Evolutionary conservation across 2,329 filamentous ascomycete species (phyloP), one percentile per base, ranked within the genome.

Genomic region (Aspergillus costaricaensis): DNA sequence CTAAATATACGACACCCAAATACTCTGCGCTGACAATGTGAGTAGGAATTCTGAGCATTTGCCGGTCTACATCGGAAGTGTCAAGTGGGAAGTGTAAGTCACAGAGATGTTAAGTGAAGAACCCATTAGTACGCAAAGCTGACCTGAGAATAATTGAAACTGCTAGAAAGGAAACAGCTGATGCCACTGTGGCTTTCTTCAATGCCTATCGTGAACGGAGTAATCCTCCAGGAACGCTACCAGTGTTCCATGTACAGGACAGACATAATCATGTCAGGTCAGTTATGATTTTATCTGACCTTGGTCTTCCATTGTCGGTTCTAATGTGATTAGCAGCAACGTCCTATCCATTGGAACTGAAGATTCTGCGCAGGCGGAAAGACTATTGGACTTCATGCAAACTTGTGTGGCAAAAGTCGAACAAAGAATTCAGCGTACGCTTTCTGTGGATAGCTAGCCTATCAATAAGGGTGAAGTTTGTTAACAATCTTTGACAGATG

Each of bases 31-130:
- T 49, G 27, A 30, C 27, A 6, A 38, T 9, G 3, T 44, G 19
- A 21, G 36, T 15, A 59, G 50, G 6, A 10, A 54, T 25, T 44
- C 49, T 14, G 17, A 59, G 21, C 14, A 43, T 19, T 10, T 55
- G 23, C 57, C 57, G 12, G 50, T 59, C 36, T 59, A 59, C 14
- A 39, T 59, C 27, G 57, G 57, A 23, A 32, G 36, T 9, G 57
- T 59, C 14, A n/a, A 59, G n/a, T 59, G 57, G 57, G 57, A 59
- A 9, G 43, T 50, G 57, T 59, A 59, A 39, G 55, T 39, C 30
- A 54, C 17, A 3, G 4, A 17, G 7, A 54, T 17, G 2, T 15
- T 15, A 36, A 17, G 0, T n/a, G 15, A 55, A 25, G 9, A 10
- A 3, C 27, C 27, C 15, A 47, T 47, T 12, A 15, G 10, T 47